Percentiles rank a stretch among this genome's conserved stretches.
Evolutionary conservation across 2,329 filamentous ascomycete species (phyloP).

Genomic region (Xenoacremonium recifei): DNA sequence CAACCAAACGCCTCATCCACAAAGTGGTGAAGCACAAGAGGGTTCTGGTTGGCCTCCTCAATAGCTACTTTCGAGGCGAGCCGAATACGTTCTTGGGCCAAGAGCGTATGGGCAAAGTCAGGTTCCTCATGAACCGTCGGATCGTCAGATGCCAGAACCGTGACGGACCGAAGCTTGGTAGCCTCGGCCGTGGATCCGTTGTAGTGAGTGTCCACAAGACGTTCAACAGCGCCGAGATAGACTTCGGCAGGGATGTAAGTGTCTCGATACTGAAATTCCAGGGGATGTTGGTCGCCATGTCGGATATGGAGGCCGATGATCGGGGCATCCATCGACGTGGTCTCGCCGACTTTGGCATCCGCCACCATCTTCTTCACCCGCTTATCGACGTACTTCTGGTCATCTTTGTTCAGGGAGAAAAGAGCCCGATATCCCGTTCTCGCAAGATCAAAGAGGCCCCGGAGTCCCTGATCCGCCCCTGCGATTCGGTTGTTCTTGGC

Average conservation of each 20-base stretch:
- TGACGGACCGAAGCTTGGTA: slow-evolving; percentile 43
- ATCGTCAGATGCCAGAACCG: slow-evolving; percentile 77
- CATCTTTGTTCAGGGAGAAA: slow-evolving; percentile 66
- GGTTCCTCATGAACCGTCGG: slow-evolving; percentile 67
- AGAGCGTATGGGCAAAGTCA: slow-evolving; percentile 57
- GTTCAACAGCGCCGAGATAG: slow-evolving; percentile 61
- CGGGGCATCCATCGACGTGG: slow-evolving; percentile 35
- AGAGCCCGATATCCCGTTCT: slow-evolving; percentile 70
- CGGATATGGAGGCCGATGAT: slow-evolving; percentile 74
- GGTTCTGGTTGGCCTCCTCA: slow-evolving; percentile 40
- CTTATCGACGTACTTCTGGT: slow-evolving; percentile 61
- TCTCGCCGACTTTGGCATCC: slow-evolving; percentile 42
- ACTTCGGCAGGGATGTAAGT: slow-evolving; percentile 74
- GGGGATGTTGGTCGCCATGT: slow-evolving; percentile 74
- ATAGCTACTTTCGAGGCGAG: slow-evolving; percentile 63
- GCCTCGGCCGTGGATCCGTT: slow-evolving; percentile 40
- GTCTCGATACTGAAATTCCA: slow-evolving; percentile 72
- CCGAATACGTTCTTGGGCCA: slow-evolving; percentile 74
- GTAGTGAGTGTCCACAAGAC: slow-evolving; percentile 50
- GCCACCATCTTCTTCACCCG: slow-evolving; percentile 56
- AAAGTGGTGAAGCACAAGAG: slow-evolving; percentile 59
- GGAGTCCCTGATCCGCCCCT: slow-evolving; percentile 27
- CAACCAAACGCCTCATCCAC: slow-evolving; percentile 77
- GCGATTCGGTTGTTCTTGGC: slow-evolving; percentile 29
- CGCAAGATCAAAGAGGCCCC: slow-evolving; percentile 66